A percentile compares a stretch with the other conserved stretches of the same genome.
Conservation (phyloP, 768 basidiomycete species). For the Neoboletus brunneissimus region DNA sequence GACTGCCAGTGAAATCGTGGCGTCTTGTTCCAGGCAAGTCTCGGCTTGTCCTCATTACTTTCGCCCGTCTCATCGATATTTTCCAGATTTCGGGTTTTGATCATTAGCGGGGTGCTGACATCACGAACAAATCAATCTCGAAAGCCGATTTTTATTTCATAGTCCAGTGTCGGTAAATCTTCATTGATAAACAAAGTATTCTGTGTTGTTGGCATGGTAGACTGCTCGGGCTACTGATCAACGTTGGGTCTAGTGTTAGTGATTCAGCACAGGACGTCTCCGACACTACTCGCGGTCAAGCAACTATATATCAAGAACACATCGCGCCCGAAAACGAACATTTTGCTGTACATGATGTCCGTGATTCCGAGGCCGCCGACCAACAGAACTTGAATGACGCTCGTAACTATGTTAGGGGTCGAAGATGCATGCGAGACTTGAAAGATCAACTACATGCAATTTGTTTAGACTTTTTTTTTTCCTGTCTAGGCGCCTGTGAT, state of each 20-base stretch:
- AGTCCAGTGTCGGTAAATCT: background rate
- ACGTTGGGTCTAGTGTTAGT: background rate
- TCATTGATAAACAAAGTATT: constrained; percentile 5
- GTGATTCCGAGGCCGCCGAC: no score
- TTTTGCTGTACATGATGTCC: constrained; percentile 6
- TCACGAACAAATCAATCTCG: background rate
- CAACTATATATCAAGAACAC: background rate
- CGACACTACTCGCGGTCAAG: background rate
- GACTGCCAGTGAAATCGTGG: background rate
- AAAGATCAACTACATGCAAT: constrained; percentile 5
- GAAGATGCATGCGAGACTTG: background rate
- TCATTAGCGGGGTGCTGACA: background rate
- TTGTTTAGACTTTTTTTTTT: no score
- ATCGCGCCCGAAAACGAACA: background rate
- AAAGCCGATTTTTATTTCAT: background rate
- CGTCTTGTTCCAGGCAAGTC: background rate
- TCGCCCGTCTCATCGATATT: background rate
- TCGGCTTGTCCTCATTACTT: background rate
- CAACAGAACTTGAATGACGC: background rate
- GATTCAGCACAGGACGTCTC: background rate
- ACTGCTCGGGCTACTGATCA: background rate
- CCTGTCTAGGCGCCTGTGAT: no score
- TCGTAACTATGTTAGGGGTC: background rate
- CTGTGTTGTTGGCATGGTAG: constrained; percentile 2
- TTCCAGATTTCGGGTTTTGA: constrained; percentile 7